These are phyloP conservation scores for Pelargonium cotyledonis DNA, from an alignment of 441 rosid genomes.

Conservation along the genomic window DNA sequence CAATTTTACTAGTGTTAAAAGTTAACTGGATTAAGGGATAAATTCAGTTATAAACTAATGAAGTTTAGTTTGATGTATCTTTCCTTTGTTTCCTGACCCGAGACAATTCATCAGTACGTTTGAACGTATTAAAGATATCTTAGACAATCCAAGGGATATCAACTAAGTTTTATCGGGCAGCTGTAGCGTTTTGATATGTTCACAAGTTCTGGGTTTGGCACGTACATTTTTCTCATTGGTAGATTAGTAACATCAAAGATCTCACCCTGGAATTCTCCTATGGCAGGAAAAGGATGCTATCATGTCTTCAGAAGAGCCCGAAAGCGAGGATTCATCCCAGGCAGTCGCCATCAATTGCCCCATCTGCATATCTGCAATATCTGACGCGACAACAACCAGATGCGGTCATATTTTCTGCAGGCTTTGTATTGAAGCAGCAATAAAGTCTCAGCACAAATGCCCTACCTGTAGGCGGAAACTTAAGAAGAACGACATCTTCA, in stretches of 20 bases:
- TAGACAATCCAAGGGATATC: neutral
- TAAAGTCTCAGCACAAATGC: neutral
- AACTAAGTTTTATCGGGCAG: neutral
- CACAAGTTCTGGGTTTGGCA: neutral
- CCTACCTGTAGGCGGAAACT: slow-evolving; percentile 2
- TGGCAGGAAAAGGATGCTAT: neutral
- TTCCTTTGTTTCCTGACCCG: neutral
- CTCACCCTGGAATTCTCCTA: neutral
- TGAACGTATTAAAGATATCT: neutral
- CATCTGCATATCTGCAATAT: neutral
- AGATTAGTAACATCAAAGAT: neutral
- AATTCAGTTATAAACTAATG: neutral
- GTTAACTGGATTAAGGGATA: neutral
- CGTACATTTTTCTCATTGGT: neutral
- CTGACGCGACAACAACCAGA: neutral
- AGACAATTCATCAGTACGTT: no score
- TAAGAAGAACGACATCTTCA: slow-evolving; percentile 4
- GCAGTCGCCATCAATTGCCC: neutral
- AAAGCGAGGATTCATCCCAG: neutral
- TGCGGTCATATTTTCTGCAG: neutral
- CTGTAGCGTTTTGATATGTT: neutral
- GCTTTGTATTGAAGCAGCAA: neutral
- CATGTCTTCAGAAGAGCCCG: neutral
- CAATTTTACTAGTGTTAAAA: neutral
- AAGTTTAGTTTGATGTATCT: neutral